These are phyloP conservation scores for Ettlia oleoabundans DNA, from an alignment of 139 green algal species.

Conservation along the genomic window DNA sequence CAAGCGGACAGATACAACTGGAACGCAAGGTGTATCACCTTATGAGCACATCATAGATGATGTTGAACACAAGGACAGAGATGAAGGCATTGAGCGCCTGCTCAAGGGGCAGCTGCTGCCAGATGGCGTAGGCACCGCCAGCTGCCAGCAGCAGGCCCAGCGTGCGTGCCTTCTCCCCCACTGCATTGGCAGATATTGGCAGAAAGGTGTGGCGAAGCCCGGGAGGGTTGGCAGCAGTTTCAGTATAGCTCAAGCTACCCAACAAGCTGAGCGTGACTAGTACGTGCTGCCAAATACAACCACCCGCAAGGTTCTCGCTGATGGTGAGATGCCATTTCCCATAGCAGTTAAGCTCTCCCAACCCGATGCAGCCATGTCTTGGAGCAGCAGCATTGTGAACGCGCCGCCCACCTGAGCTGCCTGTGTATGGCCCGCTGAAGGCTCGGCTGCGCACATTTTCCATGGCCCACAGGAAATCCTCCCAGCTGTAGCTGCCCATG, in stretches of 20 bases:
- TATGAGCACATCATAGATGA: constrained; percentile 65
- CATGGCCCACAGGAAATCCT: constrained; percentile 75
- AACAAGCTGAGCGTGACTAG: too few species aligned
- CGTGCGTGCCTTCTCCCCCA: constrained; percentile 31
- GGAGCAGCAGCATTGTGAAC: not conserved
- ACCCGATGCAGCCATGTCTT: not conserved
- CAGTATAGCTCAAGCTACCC: too few species aligned
- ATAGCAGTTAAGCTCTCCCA: not conserved
- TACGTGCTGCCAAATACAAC: too few species aligned
- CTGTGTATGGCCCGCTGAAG: constrained; percentile 86
- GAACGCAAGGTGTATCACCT: not conserved
- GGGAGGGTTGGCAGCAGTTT: not conserved
- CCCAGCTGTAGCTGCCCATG: not conserved
- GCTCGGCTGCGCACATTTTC: constrained; percentile 78
- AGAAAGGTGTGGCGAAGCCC: not conserved
- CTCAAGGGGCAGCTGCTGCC: constrained; percentile 42
- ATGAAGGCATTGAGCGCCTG: constrained; percentile 60
- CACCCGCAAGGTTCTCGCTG: too few species aligned
- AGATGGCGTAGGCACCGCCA: constrained; percentile 19
- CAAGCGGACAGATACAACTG: too few species aligned
- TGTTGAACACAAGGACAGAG: constrained; percentile 62
- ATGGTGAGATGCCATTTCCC: too few species aligned
- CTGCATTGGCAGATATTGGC: constrained; percentile 7
- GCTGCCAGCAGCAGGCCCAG: constrained; percentile 36
- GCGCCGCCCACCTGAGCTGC: constrained; percentile 32